A percentile compares a stretch with the other conserved stretches of the same genome.
phyloP scores from a whole-genome alignment of 148 eudicot genomes.

The Amaranthus cruentus region DNA sequence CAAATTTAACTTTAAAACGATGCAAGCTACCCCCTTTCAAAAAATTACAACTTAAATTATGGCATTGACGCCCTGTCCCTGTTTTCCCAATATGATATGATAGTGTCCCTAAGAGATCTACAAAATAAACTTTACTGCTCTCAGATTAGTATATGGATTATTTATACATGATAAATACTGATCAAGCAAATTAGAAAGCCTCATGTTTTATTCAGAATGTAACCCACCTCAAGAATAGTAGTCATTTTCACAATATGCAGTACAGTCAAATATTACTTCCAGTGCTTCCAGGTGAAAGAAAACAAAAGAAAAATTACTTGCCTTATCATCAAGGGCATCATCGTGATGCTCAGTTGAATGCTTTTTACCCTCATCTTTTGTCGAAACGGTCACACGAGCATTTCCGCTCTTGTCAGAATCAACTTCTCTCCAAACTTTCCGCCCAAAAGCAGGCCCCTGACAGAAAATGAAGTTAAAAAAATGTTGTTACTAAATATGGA shows the following conservation, averaged over 20 bases:
- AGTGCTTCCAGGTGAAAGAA: background rate
- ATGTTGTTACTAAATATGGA: background rate
- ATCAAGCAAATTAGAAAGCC: background rate
- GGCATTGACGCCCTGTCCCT: too few relatives aligned
- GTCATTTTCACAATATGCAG: background rate
- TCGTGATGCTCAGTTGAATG: conserved; percentile 16
- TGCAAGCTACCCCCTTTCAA: too few relatives aligned
- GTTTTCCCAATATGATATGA: too few relatives aligned
- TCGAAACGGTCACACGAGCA: conserved; percentile 33
- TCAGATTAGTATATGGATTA: too few relatives aligned
- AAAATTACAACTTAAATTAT: too few relatives aligned
- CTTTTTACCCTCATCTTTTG: conserved; percentile 11
- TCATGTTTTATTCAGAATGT: background rate
- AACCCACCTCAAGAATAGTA: background rate
- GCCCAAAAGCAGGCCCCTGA: conserved; percentile 19
- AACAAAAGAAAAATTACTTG: conserved; percentile 12
- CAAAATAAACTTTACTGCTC: too few relatives aligned
- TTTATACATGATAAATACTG: too few relatives aligned
- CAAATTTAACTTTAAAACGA: too few relatives aligned
- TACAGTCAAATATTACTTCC: background rate
- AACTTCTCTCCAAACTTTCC: conserved; percentile 42
- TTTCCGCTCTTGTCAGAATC: conserved; percentile 55
- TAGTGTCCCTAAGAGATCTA: too few relatives aligned
- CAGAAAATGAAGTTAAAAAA: background rate
- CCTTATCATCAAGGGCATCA: conserved; percentile 39